phyloP scores from a whole-genome alignment of 2,329 filamentous ascomycete genomes.

The Botrytis sinoallii region DNA sequence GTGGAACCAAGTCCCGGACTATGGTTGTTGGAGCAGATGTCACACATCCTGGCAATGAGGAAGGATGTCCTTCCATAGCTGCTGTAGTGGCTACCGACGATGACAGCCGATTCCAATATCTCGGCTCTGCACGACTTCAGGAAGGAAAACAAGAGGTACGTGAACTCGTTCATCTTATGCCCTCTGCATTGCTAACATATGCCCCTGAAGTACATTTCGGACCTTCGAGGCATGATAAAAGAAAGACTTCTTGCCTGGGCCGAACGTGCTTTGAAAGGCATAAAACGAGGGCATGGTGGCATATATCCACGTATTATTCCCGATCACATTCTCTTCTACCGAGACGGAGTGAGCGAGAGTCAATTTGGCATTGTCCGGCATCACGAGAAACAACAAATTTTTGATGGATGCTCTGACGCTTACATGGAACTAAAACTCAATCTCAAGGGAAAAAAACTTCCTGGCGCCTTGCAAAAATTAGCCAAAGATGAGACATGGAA shows the following conservation, averaged over 20 bases:
- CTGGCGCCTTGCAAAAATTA: background rate
- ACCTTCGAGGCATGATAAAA: background rate
- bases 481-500: background rate
- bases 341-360: background rate
- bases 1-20: background rate
- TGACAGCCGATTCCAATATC: background rate
- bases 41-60: background rate
- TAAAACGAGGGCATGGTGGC: background rate
- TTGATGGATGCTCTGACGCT: background rate
- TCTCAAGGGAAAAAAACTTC: too few relatives aligned
- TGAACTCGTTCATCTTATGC: too few relatives aligned
- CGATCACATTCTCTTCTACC: background rate
- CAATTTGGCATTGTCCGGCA: background rate
- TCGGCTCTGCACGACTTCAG: background rate
- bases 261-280: too few relatives aligned
- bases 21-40: conserved; percentile 2
- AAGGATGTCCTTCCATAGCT: background rate
- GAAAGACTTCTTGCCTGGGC: background rate
- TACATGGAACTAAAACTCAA: background rate
- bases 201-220: background rate
- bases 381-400: background rate
- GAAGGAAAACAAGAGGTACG: background rate
- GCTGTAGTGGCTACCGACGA: background rate
- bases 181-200: background rate
- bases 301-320: background rate